Percentiles rank a stretch among this genome's conserved stretches.
Conservation (phyloP, 2,329 filamentous ascomycete species). For the Tolypocladium nubicola region DNA sequence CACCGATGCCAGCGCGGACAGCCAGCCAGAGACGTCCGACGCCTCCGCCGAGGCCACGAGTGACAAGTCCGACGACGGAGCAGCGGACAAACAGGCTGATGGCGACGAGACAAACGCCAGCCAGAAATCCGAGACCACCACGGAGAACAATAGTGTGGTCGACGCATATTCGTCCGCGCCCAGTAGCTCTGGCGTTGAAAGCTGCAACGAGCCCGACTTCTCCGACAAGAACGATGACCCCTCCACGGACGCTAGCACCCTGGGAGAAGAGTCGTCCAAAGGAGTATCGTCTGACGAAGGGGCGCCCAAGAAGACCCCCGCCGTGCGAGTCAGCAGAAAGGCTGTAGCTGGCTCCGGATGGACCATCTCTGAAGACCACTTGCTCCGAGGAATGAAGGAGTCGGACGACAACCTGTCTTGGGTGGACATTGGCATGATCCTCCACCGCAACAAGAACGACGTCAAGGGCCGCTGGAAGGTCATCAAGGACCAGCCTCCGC, state of each 20-base stretch:
- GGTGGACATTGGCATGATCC: constrained; percentile 16
- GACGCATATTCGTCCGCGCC: background rate
- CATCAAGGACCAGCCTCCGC: constrained; percentile 14
- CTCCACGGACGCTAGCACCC: constrained; percentile 3
- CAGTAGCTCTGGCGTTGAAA: background rate
- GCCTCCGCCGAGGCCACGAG: background rate
- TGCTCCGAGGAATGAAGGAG: constrained; percentile 24
- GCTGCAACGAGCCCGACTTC: background rate
- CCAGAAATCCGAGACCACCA: background rate
- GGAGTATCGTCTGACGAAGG: background rate
- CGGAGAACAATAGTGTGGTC: background rate
- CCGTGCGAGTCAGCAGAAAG: background rate
- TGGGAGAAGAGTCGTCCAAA: constrained; percentile 2
- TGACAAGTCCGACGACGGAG: background rate
- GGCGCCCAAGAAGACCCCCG: background rate
- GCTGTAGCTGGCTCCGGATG: constrained; percentile 8
- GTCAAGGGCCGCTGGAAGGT: constrained; percentile 20
- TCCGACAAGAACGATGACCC: constrained; percentile 2
- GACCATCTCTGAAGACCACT: constrained; percentile 23
- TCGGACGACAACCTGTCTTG: constrained; percentile 14
- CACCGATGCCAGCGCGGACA: background rate
- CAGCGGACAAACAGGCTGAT: background rate
- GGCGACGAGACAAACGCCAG: background rate
- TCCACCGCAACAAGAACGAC: constrained; percentile 17
- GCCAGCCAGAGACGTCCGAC: background rate